Base-by-base conservation (phyloP, 805 yeast species). In the Brettanomyces custersianus region DNA sequence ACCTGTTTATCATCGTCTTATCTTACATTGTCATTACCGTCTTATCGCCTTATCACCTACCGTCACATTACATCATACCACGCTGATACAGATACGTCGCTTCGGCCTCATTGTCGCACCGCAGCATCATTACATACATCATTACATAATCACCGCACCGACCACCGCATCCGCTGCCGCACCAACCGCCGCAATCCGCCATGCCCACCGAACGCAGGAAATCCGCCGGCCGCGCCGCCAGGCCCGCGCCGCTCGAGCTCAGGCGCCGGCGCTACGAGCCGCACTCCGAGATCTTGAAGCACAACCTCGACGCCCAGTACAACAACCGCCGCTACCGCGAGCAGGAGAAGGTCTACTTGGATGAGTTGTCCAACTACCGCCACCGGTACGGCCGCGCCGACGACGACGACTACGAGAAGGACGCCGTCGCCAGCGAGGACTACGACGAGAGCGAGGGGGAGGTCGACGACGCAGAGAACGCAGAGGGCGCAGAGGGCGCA, bases 391-490 rank as follows among this genome's bases (percentile, higher is more conserved):
- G 48, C 20, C 51, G 49, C 35, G 68, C 59, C 17, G 77, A 72
- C 42, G 78, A 72, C 45, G 71, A 72, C 46, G 72, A 72, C 46
- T 70, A 72, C 33, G 70, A 68, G 44, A n/a, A n/a, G n/a, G n/a
- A n/a, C n/a, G n/a, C n/a, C n/a, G 72, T 74, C 3, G 68, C 71
- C 29, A 45, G 36, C 3, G 47, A 45, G 13, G 52, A 46, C 29
- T 59, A 55, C 8, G 62, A 53, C 22, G 63, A 55, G 15, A 30
- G 22, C 12, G 64, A 60, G 20, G 56, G 52, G 6, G 63, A 57
- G 12, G 52, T 52, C 16, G 48, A 43, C 5, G 55, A 44, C 29
- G 45, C 39, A 1, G 43, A 46, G 5, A 48, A 40, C 4, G 57
- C 51, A 20, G 61, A 57, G 30, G 49, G 46, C 13, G 35, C 29